phyloP scores from a whole-genome alignment of 148 eudicot species.

The Cornus florida region DNA sequence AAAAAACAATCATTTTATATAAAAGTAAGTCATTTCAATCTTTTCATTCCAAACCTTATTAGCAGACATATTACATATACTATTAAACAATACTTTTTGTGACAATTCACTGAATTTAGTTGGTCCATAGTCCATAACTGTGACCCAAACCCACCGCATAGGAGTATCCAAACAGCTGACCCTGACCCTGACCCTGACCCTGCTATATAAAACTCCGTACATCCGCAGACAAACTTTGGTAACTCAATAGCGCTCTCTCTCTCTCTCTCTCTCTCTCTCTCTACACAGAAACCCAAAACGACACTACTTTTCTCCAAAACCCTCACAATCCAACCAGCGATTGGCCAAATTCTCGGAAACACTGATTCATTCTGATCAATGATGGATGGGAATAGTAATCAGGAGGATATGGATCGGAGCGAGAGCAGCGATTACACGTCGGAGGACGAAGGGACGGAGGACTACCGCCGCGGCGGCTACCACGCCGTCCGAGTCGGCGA shows the following conservation, averaged over 20 bases:
- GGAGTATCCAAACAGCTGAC: not conserved
- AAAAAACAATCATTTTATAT: too few species aligned
- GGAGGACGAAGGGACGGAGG: constrained; percentile 36
- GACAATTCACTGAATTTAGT: too few species aligned
- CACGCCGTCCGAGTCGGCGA: constrained; percentile 19
- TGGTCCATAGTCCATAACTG: too few species aligned
- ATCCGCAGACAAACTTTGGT: not conserved
- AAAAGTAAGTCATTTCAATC: too few species aligned
- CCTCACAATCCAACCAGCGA: not conserved
- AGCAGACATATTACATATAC: too few species aligned
- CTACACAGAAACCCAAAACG: not conserved
- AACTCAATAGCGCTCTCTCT: not conserved
- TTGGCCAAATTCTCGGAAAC: not conserved
- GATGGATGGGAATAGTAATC: constrained; percentile 25
- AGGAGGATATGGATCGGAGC: constrained; percentile 21
- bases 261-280: not conserved
- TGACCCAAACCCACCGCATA: not conserved
- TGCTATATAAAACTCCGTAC: not conserved
- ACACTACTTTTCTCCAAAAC: not conserved
- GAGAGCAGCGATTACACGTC: constrained; percentile 32
- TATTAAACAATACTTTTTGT: too few species aligned
- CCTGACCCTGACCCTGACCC: not conserved
- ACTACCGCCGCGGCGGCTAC: constrained; percentile 21
- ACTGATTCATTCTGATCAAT: not conserved
- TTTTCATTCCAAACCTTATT: too few species aligned